Evolutionary conservation across 805 yeast species (phyloP).

Genomic region (Kuraishia capsulata): DNA sequence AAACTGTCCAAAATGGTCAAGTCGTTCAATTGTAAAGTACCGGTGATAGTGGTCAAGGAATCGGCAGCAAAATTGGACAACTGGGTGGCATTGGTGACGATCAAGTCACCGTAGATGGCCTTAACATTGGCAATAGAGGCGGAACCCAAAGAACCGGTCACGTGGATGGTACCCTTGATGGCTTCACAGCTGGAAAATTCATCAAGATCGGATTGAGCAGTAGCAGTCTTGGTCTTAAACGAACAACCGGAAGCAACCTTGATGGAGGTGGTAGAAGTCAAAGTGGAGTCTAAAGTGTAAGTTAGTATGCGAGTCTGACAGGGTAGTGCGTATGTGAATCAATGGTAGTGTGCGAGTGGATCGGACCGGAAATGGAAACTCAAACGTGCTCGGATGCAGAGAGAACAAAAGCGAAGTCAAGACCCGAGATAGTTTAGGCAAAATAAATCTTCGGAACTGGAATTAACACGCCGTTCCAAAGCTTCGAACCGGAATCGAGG

Average conservation of each 20-base stretch:
- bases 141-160: slow-evolving; percentile 55
- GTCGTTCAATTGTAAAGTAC: slow-evolving; percentile 49
- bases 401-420: background rate
- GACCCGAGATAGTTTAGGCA: no score
- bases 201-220: slow-evolving; percentile 75
- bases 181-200: slow-evolving; percentile 64
- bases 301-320: no score
- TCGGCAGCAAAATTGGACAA: slow-evolving; percentile 71
- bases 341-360: background rate
- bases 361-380: background rate
- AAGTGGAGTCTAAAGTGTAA: slow-evolving; percentile 34
- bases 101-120: slow-evolving; percentile 70
- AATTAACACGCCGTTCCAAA: no score
- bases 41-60: slow-evolving; percentile 64
- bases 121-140: slow-evolving; percentile 68
- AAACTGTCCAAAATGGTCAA: slow-evolving; percentile 62
- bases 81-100: slow-evolving; percentile 52
- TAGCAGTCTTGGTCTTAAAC: slow-evolving; percentile 59
- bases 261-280: slow-evolving; percentile 38
- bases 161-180: slow-evolving; percentile 68
- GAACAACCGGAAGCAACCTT: slow-evolving; percentile 56
- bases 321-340: background rate
- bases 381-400: slow-evolving; percentile 4
- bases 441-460: no score
- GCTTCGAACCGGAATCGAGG: no score